A percentile compares a stretch with the other conserved stretches of the same genome.
phyloP scores from a whole-genome alignment of 2,329 filamentous ascomycete species.

The Zalaria obscura region DNA sequence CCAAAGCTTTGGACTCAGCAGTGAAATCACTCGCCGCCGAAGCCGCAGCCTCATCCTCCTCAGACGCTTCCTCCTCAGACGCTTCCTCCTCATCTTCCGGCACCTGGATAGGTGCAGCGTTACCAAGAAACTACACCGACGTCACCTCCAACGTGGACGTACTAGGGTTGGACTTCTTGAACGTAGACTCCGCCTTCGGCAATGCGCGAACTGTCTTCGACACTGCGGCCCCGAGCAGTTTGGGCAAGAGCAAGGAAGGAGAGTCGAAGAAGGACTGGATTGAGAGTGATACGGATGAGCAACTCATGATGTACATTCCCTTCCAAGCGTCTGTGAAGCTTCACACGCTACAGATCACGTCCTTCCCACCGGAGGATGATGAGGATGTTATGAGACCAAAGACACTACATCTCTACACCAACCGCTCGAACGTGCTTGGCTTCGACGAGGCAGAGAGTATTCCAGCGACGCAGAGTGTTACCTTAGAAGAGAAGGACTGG shows the following conservation, averaged over 20 bases:
- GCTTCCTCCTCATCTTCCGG: conserved; percentile 24
- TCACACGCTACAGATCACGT: conserved; percentile 78
- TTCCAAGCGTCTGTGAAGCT: conserved; percentile 82
- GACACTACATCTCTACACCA: conserved; percentile 74
- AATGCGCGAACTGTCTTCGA: conserved; percentile 62
- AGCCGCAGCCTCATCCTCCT: conserved; percentile 20
- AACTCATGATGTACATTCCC: conserved; percentile 83
- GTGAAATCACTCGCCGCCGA: conserved; percentile 59
- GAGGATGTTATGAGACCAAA: conserved; percentile 66
- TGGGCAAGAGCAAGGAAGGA: conserved; percentile 43
- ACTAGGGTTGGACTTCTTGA: conserved; percentile 72
- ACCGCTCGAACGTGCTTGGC: conserved; percentile 77
- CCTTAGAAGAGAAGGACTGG: conserved; percentile 66
- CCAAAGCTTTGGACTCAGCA: conserved; percentile 52
- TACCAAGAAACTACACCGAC: conserved; percentile 71
- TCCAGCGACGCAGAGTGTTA: conserved; percentile 64
- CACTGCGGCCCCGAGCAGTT: conserved; percentile 47
- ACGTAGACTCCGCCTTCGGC: conserved; percentile 66
- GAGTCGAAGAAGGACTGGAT: conserved; percentile 61
- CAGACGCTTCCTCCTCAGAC: conserved; percentile 17
- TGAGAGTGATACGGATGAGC: conserved; percentile 93
- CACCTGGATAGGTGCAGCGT: conserved; percentile 58
- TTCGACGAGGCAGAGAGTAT: conserved; percentile 91
- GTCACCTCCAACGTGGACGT: conserved; percentile 71
- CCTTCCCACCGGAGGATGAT: conserved; percentile 50